These are phyloP conservation scores for Allium fistulosum DNA, from an alignment of 106 monocot species.

Conservation along the genomic window DNA sequence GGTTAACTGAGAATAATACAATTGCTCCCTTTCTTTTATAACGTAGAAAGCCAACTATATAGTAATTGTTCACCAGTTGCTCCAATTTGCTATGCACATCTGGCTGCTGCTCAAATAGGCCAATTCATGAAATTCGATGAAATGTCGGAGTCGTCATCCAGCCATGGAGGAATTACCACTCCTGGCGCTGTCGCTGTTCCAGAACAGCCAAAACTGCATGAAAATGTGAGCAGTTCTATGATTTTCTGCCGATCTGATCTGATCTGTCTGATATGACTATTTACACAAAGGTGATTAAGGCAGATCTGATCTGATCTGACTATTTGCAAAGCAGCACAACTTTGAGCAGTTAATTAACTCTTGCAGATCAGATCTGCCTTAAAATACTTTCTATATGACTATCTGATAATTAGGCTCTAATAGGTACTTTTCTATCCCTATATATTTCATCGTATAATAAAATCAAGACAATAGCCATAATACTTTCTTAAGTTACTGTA, in stretches of 20 bases:
- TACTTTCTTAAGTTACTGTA: no score
- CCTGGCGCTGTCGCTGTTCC: conserved; percentile 41
- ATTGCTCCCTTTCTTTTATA: no score
- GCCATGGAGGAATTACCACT: conserved; percentile 48
- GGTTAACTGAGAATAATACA: no score
- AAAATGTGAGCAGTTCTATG: conserved; percentile 66
- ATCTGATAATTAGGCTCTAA: neutral
- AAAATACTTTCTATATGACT: neutral
- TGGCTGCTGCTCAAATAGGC: conserved; percentile 65
- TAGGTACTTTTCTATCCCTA: neutral
- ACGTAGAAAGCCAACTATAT: no score
- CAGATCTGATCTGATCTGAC: neutral
- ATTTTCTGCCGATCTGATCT: conserved; percentile 49
- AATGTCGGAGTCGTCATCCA: conserved; percentile 58
- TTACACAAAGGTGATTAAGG: no score
- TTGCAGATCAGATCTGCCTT: neutral
- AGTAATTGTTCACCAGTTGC: conserved; percentile 44
- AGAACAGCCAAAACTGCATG: conserved; percentile 57
- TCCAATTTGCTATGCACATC: conserved; percentile 87
- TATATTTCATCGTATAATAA: no score
- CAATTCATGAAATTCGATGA: conserved; percentile 93
- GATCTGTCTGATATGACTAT: no score
- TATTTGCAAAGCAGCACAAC: neutral
- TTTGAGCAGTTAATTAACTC: neutral
- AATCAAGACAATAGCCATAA: no score